phyloP scores from a whole-genome alignment of 305 asterid genomes.

The Rubia tinctorum region DNA sequence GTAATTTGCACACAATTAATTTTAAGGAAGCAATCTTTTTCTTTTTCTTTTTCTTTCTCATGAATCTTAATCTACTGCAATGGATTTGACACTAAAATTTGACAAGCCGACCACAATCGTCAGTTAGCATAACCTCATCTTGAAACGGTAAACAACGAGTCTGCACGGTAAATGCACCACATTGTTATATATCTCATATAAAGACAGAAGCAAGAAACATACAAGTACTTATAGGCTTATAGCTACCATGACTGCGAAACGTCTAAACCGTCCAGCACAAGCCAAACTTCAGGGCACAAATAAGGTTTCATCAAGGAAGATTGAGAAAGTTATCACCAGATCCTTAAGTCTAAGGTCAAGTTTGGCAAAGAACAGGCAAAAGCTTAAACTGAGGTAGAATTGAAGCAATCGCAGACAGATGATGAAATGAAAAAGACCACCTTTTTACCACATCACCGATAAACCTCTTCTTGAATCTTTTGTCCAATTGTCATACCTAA shows the following conservation, averaged over 20 bases:
- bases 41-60: neutral
- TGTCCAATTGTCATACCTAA: neutral
- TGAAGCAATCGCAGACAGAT: neutral
- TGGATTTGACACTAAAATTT: neutral
- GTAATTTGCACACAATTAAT: neutral
- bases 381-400: neutral
- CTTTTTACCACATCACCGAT: neutral
- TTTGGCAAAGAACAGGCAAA: slow-evolving; percentile 1
- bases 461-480: neutral
- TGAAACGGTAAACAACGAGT: neutral
- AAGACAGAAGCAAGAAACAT: neutral
- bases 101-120: neutral
- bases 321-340: neutral
- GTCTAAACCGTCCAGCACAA: neutral
- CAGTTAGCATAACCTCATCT: slow-evolving; percentile 6
- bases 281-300: neutral
- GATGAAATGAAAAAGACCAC: neutral
- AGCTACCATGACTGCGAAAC: neutral
- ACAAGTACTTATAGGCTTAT: neutral
- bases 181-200: neutral
- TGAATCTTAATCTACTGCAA: neutral
- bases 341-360: neutral
- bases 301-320: slow-evolving; percentile 1
- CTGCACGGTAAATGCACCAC: neutral
- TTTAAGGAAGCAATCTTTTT: neutral